Conservation (phyloP, 495 filamentous ascomycete genomes). For the Cenococcum geophilum region DNA sequence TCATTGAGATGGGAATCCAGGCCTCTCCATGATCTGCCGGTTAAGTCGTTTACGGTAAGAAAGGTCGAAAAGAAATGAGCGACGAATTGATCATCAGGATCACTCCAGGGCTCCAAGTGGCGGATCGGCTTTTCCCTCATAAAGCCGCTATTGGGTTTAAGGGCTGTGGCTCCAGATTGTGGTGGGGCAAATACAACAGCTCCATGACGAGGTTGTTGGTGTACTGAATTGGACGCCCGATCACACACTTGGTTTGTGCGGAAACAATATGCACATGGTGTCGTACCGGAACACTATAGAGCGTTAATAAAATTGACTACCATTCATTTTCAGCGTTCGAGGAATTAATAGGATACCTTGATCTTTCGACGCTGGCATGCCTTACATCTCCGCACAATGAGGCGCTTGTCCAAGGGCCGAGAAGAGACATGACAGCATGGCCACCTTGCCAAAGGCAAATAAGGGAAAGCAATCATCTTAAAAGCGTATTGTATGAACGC, state of each 20-base stretch:
- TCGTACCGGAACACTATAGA: background rate
- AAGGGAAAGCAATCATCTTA: background rate
- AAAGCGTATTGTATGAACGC: slow-evolving; percentile 4
- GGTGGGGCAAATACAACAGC: background rate
- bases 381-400: background rate
- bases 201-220: background rate
- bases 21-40: background rate
- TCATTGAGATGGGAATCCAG: background rate
- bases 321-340: too few relatives aligned
- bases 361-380: slow-evolving; percentile 1
- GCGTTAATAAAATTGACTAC: background rate
- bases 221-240: background rate
- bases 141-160: background rate
- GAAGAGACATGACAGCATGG: background rate
- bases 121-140: background rate
- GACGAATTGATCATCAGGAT: background rate
- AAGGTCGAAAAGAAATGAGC: background rate
- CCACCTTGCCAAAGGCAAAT: too few relatives aligned
- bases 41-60: background rate
- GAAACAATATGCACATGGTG: background rate
- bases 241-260: background rate
- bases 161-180: background rate
- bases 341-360: background rate
- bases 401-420: background rate
- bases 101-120: background rate